phyloP scores from a whole-genome alignment of 2,329 filamentous ascomycete genomes.

The Mycosphaerelloides madeirae region DNA sequence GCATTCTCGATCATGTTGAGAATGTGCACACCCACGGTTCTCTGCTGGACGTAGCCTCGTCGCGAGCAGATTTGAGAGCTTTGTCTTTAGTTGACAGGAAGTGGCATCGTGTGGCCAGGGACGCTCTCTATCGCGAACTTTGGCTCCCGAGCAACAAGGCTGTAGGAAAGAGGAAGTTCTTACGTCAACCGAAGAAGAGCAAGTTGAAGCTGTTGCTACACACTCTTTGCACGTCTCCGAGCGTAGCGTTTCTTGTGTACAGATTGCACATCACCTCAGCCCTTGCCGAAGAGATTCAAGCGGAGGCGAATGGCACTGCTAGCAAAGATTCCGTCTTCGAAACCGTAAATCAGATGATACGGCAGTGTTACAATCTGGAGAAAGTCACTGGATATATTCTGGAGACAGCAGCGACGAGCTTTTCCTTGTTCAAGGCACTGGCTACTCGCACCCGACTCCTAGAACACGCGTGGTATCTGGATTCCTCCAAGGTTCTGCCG shows the following conservation, averaged over 20 bases:
- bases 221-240: constrained; percentile 49
- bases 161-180: constrained; percentile 42
- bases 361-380: constrained; percentile 56
- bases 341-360: constrained; percentile 52
- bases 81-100: constrained; percentile 51
- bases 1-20: constrained; percentile 50
- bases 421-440: constrained; percentile 42
- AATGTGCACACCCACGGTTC: constrained; percentile 35
- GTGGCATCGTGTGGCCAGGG: constrained; percentile 52
- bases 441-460: constrained; percentile 51
- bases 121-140: constrained; percentile 44
- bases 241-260: constrained; percentile 49
- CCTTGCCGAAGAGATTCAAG: constrained; percentile 36
- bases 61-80: constrained; percentile 50
- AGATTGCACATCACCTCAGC: constrained; percentile 51
- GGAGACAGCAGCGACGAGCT: constrained; percentile 26
- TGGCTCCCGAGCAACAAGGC: constrained; percentile 29
- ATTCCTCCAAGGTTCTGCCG: constrained; percentile 21
- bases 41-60: constrained; percentile 49
- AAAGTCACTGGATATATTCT: constrained; percentile 50
- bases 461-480: constrained; percentile 54
- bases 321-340: constrained; percentile 46
- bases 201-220: constrained; percentile 52
- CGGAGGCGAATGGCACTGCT: constrained; percentile 31
- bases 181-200: constrained; percentile 36